Evolutionary conservation across 2,329 filamentous ascomycete species (phyloP), one percentile per base, ranked within the genome.

Genomic region (Colletotrichum sp.): DNA sequence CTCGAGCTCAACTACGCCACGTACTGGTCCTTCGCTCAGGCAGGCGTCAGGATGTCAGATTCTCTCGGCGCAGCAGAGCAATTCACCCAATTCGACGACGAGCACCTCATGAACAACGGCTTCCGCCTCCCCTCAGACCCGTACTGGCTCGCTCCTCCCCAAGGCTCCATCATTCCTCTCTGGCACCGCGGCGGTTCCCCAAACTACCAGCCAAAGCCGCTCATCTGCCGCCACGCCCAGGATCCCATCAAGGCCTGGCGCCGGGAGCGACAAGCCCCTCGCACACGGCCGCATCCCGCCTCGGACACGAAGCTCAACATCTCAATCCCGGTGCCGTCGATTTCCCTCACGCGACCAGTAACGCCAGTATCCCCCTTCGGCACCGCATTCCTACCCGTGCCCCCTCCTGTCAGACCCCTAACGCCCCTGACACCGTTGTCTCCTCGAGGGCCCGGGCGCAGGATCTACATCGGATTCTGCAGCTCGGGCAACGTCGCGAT

Each of bases 61-160:
- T 76, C 74, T 8, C 74, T 76, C 18, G 74, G 74, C 49, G 74
- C 74, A 28, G 70, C 74, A 26, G 74, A 76, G 24, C 74, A 76
- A 6, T 76, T 76, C 32, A 36, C 74, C 12, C 74, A 76, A 57
- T 76, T 76, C 30, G 74, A 76, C 30, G 74, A 76, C 59, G 74
- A 76, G 70, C 74, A 76, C 21, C 71, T 76, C 39, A 74, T 76
- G 74, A 76, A 74, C 34, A 76, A 76, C 59, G 74, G 74, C 34
- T 76, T 76, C 36, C 74, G 74, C 15, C 74, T 76, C 6, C 74
- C 74, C 18, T 76, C 74, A 12, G 74, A 76, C n/a, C 74, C 74
- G 1, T 76, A 76, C 64, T 76, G 74, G 74, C 64, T 76, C 3
- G 70, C 74, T 9, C 74, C 74, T 59, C 74, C 74, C 0, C 74